Base-by-base conservation (phyloP, 2,329 filamentous ascomycete species). In the Bertia moriformis region DNA sequence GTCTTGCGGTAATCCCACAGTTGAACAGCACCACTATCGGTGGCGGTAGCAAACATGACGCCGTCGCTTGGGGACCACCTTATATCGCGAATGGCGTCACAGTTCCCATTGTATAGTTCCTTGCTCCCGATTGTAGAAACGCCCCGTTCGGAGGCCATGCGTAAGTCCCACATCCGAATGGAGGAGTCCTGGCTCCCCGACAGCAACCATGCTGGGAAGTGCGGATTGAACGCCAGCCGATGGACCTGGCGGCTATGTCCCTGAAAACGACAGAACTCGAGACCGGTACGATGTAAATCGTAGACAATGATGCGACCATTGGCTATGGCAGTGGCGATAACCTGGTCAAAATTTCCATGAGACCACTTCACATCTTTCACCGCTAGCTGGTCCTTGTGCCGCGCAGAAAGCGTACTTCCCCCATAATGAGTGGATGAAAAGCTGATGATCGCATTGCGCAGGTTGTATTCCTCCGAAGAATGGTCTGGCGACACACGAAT, bases 351-450 rank as follows among this genome's bases (percentile, higher is more conserved):
- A 39, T 65, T 63, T 42, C 71, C 69, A 56, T 77, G 73, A 39
- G 75, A 78, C 75, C 75, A 80, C 45, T 77, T 77, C 19, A 80
- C 75, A 54, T 80, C 75, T 44, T 71, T 72, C 45, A 77, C 72
- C 40, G 72, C 70, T 44, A 78, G 61, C 43, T 71, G 71, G 43
- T 75, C 69, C 44, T 70, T 67, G 51, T 72, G 62, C 32, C 68
- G 63, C 38, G 64, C 59, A 32, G 63, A 60, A 39, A 62, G 54
- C 17, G 46, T 54, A 37, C 58, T 56, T 17, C 59, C 57, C 27
- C 58, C 58, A 42, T 65, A 61, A 44, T 69, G 64, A 41, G 67
- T 66, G 4, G 63, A 63, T 24, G 71, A 65, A 51, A 69, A 71
- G 46, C 68, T 69, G 48, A 71, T 66, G 46, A 78, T 71, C 20